These are phyloP conservation scores for Cyclotella kingstonii DNA, from an alignment of 108 stramenopile genomes.

Conservation along the genomic window DNA sequence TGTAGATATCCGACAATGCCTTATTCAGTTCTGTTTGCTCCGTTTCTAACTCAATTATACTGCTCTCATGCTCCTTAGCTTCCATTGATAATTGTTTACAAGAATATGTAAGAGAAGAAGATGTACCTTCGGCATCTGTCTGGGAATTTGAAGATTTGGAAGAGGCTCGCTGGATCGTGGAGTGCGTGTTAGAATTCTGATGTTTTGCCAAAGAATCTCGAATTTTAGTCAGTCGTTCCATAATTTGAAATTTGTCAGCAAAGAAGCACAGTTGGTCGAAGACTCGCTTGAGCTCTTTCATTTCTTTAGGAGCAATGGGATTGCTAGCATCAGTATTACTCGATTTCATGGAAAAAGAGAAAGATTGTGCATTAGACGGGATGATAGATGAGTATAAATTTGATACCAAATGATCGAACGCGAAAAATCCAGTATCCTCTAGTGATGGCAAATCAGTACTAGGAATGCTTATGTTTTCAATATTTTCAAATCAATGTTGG, in stretches of 20 bases:
- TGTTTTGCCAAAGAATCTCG: conserved; percentile 22
- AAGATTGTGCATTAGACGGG: too few relatives aligned
- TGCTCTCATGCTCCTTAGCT: conserved; percentile 11
- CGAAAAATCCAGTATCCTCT: too few relatives aligned
- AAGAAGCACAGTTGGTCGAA: conserved; percentile 47
- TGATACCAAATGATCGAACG: too few relatives aligned
- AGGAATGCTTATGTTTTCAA: too few relatives aligned
- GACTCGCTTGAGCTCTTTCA: conserved; percentile 55
- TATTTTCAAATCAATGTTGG: too few relatives aligned
- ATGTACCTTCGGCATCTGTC: background rate
- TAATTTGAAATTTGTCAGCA: conserved; percentile 41
- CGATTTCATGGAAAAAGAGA: conserved; percentile 4
- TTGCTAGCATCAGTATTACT: conserved; percentile 10
- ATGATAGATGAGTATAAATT: too few relatives aligned
- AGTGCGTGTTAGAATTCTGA: conserved; percentile 18
- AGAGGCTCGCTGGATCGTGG: conserved; percentile 18
- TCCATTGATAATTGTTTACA: conserved; percentile 7
- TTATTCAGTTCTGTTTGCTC: conserved; percentile 33
- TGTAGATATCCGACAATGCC: conserved; percentile 25
- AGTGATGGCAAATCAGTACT: too few relatives aligned
- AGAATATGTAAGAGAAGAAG: background rate
- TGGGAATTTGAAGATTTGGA: background rate
- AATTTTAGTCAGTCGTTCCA: conserved; percentile 34
- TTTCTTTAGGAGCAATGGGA: conserved; percentile 44
- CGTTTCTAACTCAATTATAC: conserved; percentile 18